Conservation (phyloP, 257 asterid genomes). For the Solanum paucissectum region DNA sequence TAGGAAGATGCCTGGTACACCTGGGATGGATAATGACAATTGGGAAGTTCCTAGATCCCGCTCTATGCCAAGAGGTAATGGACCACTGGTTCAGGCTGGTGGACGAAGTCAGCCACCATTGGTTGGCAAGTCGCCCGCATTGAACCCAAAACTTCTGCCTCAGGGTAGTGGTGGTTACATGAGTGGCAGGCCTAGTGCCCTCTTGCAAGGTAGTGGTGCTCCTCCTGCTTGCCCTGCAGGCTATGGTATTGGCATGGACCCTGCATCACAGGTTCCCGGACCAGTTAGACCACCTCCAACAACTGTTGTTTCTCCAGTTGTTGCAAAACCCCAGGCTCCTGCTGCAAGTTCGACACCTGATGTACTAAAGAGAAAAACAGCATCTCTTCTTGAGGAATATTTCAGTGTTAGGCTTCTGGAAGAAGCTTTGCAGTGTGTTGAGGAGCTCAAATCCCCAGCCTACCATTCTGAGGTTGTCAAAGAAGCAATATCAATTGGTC, state of each 20-base stretch:
- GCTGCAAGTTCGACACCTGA: conserved; percentile 19
- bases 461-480: conserved; percentile 69
- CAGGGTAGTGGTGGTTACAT: conserved; percentile 58
- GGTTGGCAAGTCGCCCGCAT: conserved; percentile 44
- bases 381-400: conserved; percentile 67
- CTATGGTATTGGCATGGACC: conserved; percentile 23
- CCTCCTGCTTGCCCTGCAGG: conserved; percentile 25
- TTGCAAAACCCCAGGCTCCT: conserved; percentile 32
- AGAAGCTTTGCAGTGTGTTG: conserved; percentile 77
- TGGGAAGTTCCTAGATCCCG: conserved; percentile 89
- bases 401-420: conserved; percentile 50
- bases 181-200: conserved; percentile 57
- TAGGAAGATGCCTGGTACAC: conserved; percentile 79
- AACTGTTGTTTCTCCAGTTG: conserved; percentile 14
- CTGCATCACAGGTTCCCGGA: conserved; percentile 26
- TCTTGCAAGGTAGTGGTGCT: conserved; percentile 54
- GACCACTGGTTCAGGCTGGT: conserved; percentile 23
- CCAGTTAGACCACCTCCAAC: conserved; percentile 23
- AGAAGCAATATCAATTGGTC: conserved; percentile 56
- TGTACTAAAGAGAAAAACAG: conserved; percentile 55
- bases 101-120: conserved; percentile 46
- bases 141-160: conserved; percentile 46
- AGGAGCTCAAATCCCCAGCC: conserved; percentile 69
- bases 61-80: conserved; percentile 71
- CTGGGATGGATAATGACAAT: conserved; percentile 59